These are phyloP conservation scores for Nemania abortiva DNA, from an alignment of 2,329 filamentous ascomycete species.

Conservation along the genomic window DNA sequence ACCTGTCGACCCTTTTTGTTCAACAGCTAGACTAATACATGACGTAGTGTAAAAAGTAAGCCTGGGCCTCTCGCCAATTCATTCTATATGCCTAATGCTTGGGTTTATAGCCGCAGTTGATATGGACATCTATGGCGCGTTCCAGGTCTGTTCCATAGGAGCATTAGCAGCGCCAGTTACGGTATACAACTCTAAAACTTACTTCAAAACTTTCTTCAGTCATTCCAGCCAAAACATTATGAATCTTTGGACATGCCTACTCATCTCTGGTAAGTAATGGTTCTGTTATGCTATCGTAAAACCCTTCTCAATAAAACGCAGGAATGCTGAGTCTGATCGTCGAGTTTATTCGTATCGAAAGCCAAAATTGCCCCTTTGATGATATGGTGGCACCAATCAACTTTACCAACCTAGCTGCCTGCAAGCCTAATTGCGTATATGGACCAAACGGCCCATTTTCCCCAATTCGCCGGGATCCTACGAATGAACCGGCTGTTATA, in stretches of 20 bases:
- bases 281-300: not conserved
- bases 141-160: constrained; percentile 75
- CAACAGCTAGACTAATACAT: constrained; percentile 12
- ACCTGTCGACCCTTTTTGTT: not conserved
- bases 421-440: constrained; percentile 58
- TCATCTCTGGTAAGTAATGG: constrained; percentile 65
- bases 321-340: constrained; percentile 72
- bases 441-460: constrained; percentile 70
- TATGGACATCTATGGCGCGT: constrained; percentile 76
- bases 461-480: constrained; percentile 65
- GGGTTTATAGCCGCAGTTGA: constrained; percentile 67
- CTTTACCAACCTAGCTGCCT: constrained; percentile 49
- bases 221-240: constrained; percentile 73
- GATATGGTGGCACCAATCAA: no score
- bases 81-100: constrained; percentile 23
- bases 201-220: no score
- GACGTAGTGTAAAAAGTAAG: constrained; percentile 62
- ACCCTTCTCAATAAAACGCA: constrained; percentile 42
- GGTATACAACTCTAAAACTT: constrained; percentile 70
- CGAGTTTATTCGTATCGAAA: constrained; percentile 71
- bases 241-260: constrained; percentile 72
- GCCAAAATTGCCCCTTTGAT: constrained; percentile 58
- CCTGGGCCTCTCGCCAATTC: not conserved
- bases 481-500: constrained; percentile 72
- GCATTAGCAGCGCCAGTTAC: constrained; percentile 74